Base-by-base conservation (phyloP, 768 basidiomycete species). In the Calocybe gangraenosa region DNA sequence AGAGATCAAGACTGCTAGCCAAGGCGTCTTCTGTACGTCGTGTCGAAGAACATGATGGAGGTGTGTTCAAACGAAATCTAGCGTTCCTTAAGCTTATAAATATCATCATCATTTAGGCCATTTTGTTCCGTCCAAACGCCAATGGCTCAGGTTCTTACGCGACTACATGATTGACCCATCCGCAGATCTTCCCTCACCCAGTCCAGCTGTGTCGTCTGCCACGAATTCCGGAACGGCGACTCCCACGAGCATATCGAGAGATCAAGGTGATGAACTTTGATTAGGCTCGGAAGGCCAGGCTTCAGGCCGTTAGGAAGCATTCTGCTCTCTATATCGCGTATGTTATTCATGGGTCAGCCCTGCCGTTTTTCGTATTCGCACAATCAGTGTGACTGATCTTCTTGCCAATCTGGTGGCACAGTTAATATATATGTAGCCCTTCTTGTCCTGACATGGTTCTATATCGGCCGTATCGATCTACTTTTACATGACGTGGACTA, bases 11-110 rank as follows among this genome's bases (percentile, higher is more conserved):
- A 48, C 58, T 61, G 13, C 65, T 92, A 4, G 61, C 87, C 13
- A 68, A 71, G 6, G 63, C 76, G 8, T 84, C 84, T 21, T 56
- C 59, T 1, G 74, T 75, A 37, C 70, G 71, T 22, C 74, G 89
- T 9, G 75, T 92, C 7, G 88, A 88, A 58, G 74, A 73, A 52
- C 91, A 93, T 46, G 79, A 81, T 19, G 91, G 91, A 42, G 91
- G 91, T 90, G 46, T 22, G 82, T 65, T 15, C 32, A n/a, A 18
- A 33, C 13, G 25, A 6, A 6, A 15, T 36, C 36, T 2, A 39
- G 42, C 38, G 34, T 11, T 30, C 11, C 36, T 30, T 38, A 18
- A 19, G 23, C 17, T 38, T 33, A 25, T 17, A 15, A 14, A 18
- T 7, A n/a, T 35, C 15, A 22, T 37, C 15, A 10, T 36, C 25